Conservation (phyloP, 768 basidiomycete genomes). For the Leccinum longicurvipes region DNA sequence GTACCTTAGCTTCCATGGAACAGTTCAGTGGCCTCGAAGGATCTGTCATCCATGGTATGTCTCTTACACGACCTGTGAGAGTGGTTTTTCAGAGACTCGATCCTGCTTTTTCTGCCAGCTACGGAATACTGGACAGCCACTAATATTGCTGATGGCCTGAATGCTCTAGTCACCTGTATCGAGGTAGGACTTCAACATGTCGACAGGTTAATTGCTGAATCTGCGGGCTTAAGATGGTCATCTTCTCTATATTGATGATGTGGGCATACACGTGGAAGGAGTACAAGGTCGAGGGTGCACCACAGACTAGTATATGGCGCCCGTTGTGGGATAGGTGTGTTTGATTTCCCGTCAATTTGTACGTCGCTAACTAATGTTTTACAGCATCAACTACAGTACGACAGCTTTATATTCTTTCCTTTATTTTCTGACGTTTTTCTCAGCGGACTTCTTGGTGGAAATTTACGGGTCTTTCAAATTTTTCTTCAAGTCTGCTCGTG, state of each 20-base stretch:
- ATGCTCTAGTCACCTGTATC: constrained; percentile 76
- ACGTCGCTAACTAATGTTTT: constrained; percentile 3
- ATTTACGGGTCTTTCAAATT: constrained; percentile 60
- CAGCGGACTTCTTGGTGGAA: constrained; percentile 67
- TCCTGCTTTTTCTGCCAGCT: constrained; percentile 32
- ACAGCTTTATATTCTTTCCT: neutral
- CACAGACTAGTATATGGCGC: constrained; percentile 57
- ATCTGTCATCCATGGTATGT: constrained; percentile 61
- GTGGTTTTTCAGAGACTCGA: neutral
- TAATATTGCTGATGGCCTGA: constrained; percentile 82
- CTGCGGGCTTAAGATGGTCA: constrained; percentile 60
- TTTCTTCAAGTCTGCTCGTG: constrained; percentile 44
- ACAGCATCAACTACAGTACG: constrained; percentile 47
- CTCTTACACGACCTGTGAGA: neutral
- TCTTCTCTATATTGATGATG: constrained; percentile 74
- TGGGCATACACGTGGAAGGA: constrained; percentile 79
- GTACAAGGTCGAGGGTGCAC: constrained; percentile 47
- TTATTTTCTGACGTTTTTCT: constrained; percentile 6
- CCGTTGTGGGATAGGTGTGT: constrained; percentile 65
- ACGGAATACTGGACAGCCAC: constrained; percentile 80
- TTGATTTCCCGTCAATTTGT: neutral
- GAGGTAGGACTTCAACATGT: constrained; percentile 50
- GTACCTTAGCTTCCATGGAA: constrained; percentile 2
- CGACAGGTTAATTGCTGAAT: constrained; percentile 3
- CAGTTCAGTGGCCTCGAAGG: constrained; percentile 68